Evolutionary conservation across 2,329 filamentous ascomycete genomes (phyloP), one percentile per base, ranked within the genome.

Genomic region (Venturia asperata): DNA sequence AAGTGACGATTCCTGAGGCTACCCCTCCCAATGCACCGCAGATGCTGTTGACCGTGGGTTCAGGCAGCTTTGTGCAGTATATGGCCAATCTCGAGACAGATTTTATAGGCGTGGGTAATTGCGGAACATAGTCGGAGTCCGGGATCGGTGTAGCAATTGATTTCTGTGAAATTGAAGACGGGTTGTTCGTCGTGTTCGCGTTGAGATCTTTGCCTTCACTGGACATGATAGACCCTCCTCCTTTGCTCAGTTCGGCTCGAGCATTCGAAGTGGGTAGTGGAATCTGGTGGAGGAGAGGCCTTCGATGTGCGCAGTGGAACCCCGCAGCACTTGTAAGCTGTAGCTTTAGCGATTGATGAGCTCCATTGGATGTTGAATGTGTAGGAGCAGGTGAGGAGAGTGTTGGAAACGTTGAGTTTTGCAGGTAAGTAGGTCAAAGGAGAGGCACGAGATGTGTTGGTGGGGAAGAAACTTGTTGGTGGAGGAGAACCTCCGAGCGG

Each of bases 1-100:
- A 99, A 64, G 93, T 97, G 69, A 97, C 90, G 65, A 99, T 85
- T 62, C 94, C 94, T 9, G 92, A 96, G 27, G 91, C 92, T 72
- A 97, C 91, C 62, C 94, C 94, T 62, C 92, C 93, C 66, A 91
- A 82, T 61, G 92, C 93, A 65, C 94, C 94, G 55, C 91, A 88
- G 65, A 97, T 81, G 68, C 91, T 91, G 75, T 95, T 91, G 75
- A 97, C 79, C 66, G 81, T 82, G 62, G 78, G 76, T 66, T 82
- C 79, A 39, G 85, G 83, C 62, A 87, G 74, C 45, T 75, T 77
- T 66, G 78, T 74, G 39, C 73, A 74, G 69, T 70, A 75, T 70
- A 77, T 69, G 24, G 77, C 78, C 55, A 80, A 71, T 49, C 69
- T 70, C 56, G 74, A 71, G 49, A 70, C 67, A 52, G 71, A 69